Evolutionary conservation across 805 yeast species (phyloP).

Genomic region (Priceomyces melissophilus): DNA sequence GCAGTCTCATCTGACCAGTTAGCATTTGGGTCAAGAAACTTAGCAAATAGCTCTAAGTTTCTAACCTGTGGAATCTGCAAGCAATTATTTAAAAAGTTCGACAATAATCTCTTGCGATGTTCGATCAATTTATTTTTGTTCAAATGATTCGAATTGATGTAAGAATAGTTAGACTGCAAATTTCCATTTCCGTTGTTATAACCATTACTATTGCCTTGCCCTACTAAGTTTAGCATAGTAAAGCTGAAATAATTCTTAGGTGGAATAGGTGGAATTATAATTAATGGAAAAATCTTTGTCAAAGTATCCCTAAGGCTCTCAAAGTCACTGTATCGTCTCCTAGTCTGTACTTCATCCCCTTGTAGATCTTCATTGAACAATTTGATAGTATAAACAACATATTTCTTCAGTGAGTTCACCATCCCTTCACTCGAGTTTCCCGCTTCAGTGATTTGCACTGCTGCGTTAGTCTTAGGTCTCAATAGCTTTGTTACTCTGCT

Average conservation of each 20-base stretch:
- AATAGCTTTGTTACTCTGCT: conserved; percentile 36
- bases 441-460: conserved; percentile 65
- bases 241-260: conserved; percentile 41
- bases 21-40: conserved; percentile 82
- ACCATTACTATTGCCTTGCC: conserved; percentile 7
- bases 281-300: conserved; percentile 70
- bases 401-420: conserved; percentile 57
- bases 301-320: conserved; percentile 75
- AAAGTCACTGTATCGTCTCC: conserved; percentile 86
- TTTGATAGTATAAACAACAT: conserved; percentile 77
- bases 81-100: conserved; percentile 78
- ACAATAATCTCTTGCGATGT: conserved; percentile 67
- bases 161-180: conserved; percentile 18
- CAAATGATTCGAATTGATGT: conserved; percentile 40
- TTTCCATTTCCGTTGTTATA: conserved; percentile 4
- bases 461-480: conserved; percentile 23
- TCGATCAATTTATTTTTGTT: conserved; percentile 36
- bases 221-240: conserved; percentile 28
- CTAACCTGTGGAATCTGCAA: conserved; percentile 52
- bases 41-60: conserved; percentile 59
- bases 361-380: conserved; percentile 41
- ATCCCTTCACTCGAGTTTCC: conserved; percentile 78
- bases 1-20: conserved; percentile 70
- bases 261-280: conserved; percentile 91
- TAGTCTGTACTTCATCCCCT: conserved; percentile 53